phyloP scores from a whole-genome alignment of 805 yeast genomes.

The Lipomyces yamanashiensis region DNA sequence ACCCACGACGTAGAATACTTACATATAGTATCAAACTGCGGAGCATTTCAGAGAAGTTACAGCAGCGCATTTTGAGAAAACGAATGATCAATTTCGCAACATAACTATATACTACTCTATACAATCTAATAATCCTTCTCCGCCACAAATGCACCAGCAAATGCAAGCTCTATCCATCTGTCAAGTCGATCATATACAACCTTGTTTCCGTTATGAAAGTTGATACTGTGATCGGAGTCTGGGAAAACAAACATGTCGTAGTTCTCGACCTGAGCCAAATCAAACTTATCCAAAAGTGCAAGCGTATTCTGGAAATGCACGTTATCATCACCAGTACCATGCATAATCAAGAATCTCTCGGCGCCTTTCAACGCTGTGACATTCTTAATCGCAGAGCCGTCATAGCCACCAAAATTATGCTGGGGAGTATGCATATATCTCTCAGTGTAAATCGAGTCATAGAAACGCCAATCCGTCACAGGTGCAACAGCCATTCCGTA shows the following conservation, averaged over 20 bases:
- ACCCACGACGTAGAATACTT: not conserved
- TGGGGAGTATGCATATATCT: conserved; percentile 88
- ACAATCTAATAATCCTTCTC: not conserved
- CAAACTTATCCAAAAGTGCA: conserved; percentile 73
- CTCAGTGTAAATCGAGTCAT: conserved; percentile 94
- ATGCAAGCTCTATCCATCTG: conserved; percentile 55
- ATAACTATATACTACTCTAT: conserved; percentile 6
- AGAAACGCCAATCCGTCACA: conserved; percentile 90
- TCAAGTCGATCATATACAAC: conserved; percentile 73
- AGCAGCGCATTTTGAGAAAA: not conserved
- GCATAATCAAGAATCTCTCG: conserved; percentile 82
- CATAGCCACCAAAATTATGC: conserved; percentile 67
- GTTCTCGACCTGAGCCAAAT: conserved; percentile 77
- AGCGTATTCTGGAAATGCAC: conserved; percentile 92
- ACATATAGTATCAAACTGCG: not conserved
- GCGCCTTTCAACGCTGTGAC: conserved; percentile 59
- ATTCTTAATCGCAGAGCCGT: conserved; percentile 58
- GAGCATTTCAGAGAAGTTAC: no score
- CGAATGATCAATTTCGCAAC: not conserved
- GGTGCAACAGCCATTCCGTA: conserved; percentile 98
- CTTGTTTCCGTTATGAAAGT: conserved; percentile 74
- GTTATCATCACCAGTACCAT: conserved; percentile 97
- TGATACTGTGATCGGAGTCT: conserved; percentile 87
- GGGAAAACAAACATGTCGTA: conserved; percentile 90
- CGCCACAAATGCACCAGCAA: conserved; percentile 21